phyloP scores from a whole-genome alignment of 768 basidiomycete species.

The Heimioporus sp. region DNA sequence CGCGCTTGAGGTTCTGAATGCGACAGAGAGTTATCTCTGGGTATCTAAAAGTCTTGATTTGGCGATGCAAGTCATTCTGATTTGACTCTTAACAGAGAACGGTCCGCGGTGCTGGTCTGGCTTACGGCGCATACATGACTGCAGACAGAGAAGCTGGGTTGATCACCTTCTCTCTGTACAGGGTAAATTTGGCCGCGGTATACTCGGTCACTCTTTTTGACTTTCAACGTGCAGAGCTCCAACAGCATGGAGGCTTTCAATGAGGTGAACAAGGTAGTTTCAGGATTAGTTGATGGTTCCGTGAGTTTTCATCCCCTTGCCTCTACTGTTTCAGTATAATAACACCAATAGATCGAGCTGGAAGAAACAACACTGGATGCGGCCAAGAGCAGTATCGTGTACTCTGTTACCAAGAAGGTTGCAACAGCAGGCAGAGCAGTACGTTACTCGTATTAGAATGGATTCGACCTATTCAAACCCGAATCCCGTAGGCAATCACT shows the following conservation, averaged over 20 bases:
- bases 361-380: conserved; percentile 83
- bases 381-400: conserved; percentile 91
- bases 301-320: conserved; percentile 41
- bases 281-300: conserved; percentile 76
- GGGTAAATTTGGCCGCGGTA: conserved; percentile 44
- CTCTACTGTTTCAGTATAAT: neutral
- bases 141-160: conserved; percentile 78
- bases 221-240: conserved; percentile 57
- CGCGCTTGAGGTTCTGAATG: conserved; percentile 86
- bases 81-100: conserved; percentile 53
- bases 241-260: conserved; percentile 76
- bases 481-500: conserved; percentile 60
- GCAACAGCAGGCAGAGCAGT: conserved; percentile 89
- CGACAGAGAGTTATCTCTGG: conserved; percentile 94
- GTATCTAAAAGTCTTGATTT: conserved; percentile 36
- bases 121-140: conserved; percentile 83
- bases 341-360: conserved; percentile 60
- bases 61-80: conserved; percentile 5
- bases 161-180: conserved; percentile 73
- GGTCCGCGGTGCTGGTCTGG: conserved; percentile 92
- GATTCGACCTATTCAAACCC: conserved; percentile 7
- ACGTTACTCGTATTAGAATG: conserved; percentile 27
- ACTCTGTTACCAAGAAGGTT: conserved; percentile 72
- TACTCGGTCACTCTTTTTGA: neutral
- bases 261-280: conserved; percentile 76